phyloP scores from a whole-genome alignment of 306 rosid genomes.

The Hippophae tibetana region DNA sequence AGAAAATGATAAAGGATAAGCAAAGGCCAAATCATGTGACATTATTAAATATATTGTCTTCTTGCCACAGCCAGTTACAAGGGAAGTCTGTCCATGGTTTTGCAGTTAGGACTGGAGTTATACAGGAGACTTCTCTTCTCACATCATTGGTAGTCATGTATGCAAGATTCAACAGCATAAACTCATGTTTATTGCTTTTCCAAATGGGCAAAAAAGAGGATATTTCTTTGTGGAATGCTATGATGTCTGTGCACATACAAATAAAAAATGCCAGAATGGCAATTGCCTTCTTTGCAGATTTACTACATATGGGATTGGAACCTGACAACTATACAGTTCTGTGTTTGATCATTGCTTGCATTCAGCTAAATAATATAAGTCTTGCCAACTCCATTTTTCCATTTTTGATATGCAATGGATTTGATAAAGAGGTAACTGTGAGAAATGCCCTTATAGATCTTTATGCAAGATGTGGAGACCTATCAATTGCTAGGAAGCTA shows the following conservation, averaged over 20 bases:
- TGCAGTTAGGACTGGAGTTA: slow-evolving; percentile 13
- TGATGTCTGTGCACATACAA: slow-evolving; percentile 20
- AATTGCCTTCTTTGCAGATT: slow-evolving; percentile 6
- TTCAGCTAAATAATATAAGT: slow-evolving; percentile 14
- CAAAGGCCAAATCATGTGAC: slow-evolving; percentile 25
- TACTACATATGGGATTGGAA: slow-evolving; percentile 20
- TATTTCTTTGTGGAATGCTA: slow-evolving; percentile 27
- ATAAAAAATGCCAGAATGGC: slow-evolving; percentile 7
- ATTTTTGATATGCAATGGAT: slow-evolving; percentile 16
- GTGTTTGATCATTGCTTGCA: slow-evolving; percentile 23
- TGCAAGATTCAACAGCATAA: slow-evolving; percentile 18
- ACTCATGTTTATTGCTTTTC: slow-evolving; percentile 15
- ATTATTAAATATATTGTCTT: slow-evolving; percentile 22
- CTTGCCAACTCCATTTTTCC: slow-evolving; percentile 9
- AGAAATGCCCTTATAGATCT: slow-evolving; percentile 24
- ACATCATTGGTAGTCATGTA: slow-evolving; percentile 30
- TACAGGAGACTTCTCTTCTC: slow-evolving; percentile 15
- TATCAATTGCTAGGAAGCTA: slow-evolving; percentile 20
- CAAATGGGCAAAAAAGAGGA: slow-evolving; percentile 18
- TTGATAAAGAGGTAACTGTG: slow-evolving; percentile 17
- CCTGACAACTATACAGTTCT: slow-evolving; percentile 25
- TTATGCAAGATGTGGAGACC: slow-evolving; percentile 24
- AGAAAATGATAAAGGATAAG: slow-evolving; percentile 14
- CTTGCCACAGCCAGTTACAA: slow-evolving; percentile 20
- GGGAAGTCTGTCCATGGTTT: slow-evolving; percentile 29